Evolutionary conservation across 352 stramenopile genomes (phyloP), one percentile per base, ranked within the genome.

Genomic region (Blastocystis sp.): DNA sequence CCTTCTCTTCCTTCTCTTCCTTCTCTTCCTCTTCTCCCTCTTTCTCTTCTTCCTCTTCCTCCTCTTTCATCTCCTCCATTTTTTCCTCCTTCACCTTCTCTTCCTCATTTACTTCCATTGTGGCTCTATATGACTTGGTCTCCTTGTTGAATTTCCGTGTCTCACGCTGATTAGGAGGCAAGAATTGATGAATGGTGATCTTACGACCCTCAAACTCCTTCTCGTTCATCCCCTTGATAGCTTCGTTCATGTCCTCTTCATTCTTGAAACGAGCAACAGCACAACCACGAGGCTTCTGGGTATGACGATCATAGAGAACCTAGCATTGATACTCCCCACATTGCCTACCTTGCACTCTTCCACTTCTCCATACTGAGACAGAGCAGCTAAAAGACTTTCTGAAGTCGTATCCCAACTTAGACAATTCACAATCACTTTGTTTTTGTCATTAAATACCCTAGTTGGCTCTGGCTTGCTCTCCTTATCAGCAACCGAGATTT

Each of bases 381-480:
- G 62, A 6, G 18, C 9, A 5, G 47, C 47, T n/a, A 9, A 7
- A 16, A 87, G 20, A 39, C 75, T 59, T 4, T 87, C 75, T 8
- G 75, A 59, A 50, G 75, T 87, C 37, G 75, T 87, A 30, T 75
- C 39, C 41, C 47, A 87, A 34, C 34, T 75, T 30, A 87, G 37
- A 39, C 30, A 50, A 43, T 87, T 87, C 1, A 87, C 55, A 78
- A 87, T 87, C n/a, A 87, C 75, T 26, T 87, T 87, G 62, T 87
- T 87, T 13, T 24, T 87, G 62, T 87, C 75, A 43, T 87, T 87
- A 2, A 59, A 87, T n/a, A n/a, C n/a, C 39, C 30, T 79, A 7
- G 20, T 79, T 47, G 34, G 30, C 20, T 81, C 39, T 18, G n/a
- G 16, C n/a, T 81, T 18, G 7, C 24, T 59, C 6, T 26, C 37